Evolutionary conservation across 768 basidiomycete genomes (phyloP).

Genomic region (Russula brevipes): DNA sequence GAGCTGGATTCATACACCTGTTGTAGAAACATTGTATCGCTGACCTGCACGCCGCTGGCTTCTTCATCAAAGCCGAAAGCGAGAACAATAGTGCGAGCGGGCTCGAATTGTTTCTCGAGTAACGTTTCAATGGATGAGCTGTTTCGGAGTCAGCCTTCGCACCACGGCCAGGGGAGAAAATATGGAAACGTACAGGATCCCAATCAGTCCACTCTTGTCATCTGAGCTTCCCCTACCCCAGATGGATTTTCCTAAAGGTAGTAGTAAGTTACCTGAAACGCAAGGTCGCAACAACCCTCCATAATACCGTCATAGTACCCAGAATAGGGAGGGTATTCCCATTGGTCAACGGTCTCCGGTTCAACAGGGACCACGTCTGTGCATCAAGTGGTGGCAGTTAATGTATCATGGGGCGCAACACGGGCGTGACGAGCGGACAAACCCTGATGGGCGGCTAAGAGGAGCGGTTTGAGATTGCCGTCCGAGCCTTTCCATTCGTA

Average conservation of each 20-base stretch:
- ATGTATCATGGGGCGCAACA: constrained; percentile 1
- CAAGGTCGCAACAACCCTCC: not conserved
- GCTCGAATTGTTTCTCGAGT: constrained; percentile 36
- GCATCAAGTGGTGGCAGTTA: not conserved
- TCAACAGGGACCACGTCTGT: constrained; percentile 68
- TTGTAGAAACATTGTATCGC: not conserved
- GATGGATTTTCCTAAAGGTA: constrained; percentile 27
- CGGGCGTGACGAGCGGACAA: constrained; percentile 18
- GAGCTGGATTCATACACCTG: not conserved
- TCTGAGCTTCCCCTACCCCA: constrained; percentile 37
- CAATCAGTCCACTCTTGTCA: constrained; percentile 35
- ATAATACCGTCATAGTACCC: constrained; percentile 51
- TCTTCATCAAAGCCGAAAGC: constrained; percentile 43
- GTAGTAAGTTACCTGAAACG: not conserved
- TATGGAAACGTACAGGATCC: constrained; percentile 29
- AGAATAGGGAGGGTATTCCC: constrained; percentile 61
- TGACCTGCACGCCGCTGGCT: constrained; percentile 28
- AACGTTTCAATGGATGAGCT: constrained; percentile 39
- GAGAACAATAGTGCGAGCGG: constrained; percentile 32
- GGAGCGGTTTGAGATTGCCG: constrained; percentile 46
- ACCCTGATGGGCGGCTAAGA: constrained; percentile 54
- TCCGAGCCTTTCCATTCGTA: constrained; percentile 57
- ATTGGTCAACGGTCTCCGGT: constrained; percentile 47
- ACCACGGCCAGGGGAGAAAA: not conserved
- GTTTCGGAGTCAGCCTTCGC: not conserved